Conservation (phyloP, 176 grass and related monocot genomes). For the Pontederia crassipes region DNA sequence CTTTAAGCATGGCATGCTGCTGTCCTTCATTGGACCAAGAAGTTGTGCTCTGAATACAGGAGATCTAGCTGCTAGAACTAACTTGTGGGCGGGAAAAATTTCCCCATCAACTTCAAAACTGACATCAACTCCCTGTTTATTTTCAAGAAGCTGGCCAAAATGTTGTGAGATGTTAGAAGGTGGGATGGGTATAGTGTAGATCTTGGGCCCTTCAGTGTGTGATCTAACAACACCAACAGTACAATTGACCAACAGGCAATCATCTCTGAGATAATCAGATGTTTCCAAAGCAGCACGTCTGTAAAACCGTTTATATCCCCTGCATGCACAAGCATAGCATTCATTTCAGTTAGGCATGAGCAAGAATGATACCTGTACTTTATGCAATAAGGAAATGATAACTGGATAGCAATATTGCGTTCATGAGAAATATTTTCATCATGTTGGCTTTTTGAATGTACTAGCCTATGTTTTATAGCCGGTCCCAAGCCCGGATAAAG, state of each 20-base stretch:
- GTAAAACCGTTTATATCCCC: constrained; percentile 12
- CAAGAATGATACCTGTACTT: neutral
- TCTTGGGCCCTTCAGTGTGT: constrained; percentile 4
- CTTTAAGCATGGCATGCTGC: neutral
- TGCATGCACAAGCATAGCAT: neutral
- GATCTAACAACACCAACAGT: constrained; percentile 18
- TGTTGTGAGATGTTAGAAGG: constrained; percentile 7
- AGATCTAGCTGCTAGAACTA: constrained; percentile 11
- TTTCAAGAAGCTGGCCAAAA: constrained; percentile 9
- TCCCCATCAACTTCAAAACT: constrained; percentile 17
- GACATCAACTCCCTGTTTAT: neutral
- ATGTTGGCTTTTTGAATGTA: too few species aligned
- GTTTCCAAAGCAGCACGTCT: constrained; percentile 4
- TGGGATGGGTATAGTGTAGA: constrained; percentile 7
- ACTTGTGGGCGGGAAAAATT: constrained; percentile 8
- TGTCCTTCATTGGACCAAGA: constrained; percentile 14
- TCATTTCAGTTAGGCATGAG: neutral
- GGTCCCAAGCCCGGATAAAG: too few species aligned
- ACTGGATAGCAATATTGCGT: neutral
- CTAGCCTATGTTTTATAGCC: too few species aligned
- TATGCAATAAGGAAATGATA: neutral
- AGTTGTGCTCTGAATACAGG: constrained; percentile 12
- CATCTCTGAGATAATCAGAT: constrained; percentile 14
- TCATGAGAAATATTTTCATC: too few species aligned
- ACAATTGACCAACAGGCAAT: constrained; percentile 15